A percentile compares a stretch with the other conserved stretches of the same genome.
Evolutionary conservation across 495 filamentous ascomycete genomes (phyloP).

Genomic region (Daldinia loculata): DNA sequence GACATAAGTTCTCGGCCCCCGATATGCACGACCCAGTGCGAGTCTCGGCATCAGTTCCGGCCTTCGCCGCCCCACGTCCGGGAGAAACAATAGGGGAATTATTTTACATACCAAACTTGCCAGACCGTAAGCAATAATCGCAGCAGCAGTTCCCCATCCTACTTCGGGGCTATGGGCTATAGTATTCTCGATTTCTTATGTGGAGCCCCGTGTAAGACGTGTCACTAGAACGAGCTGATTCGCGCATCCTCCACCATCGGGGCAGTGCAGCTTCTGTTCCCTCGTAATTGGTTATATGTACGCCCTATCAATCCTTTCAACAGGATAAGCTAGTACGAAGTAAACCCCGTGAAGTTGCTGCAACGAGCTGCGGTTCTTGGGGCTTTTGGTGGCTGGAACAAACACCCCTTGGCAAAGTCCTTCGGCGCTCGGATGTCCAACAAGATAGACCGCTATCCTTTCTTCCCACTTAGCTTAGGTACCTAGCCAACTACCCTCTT

Average conservation of each 20-base stretch:
- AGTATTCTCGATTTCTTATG: slow-evolving; percentile 14
- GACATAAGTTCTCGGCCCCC: slow-evolving; percentile 10
- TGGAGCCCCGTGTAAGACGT: slow-evolving; percentile 35
- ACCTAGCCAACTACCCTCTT: not conserved
- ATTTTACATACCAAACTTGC: not conserved
- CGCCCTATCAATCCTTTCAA: slow-evolving; percentile 12
- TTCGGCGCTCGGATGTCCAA: not conserved
- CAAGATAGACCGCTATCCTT: not conserved
- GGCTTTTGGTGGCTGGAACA: slow-evolving; percentile 36
- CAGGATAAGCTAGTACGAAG: slow-evolving; percentile 1
- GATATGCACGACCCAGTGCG: slow-evolving; percentile 9
- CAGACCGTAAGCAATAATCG: slow-evolving; percentile 24
- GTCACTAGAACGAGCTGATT: slow-evolving; percentile 25
- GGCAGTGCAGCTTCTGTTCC: slow-evolving; percentile 30
- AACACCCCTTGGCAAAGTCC: slow-evolving; percentile 27
- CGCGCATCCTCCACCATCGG: slow-evolving; percentile 21
- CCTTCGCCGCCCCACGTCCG: slow-evolving; percentile 20
- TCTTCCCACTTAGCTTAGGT: not conserved
- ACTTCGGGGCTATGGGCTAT: slow-evolving; percentile 15
- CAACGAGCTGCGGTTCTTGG: slow-evolving; percentile 16
- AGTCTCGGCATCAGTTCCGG: slow-evolving; percentile 24
- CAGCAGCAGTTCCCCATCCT: slow-evolving; percentile 22
- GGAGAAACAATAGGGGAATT: slow-evolving; percentile 10
- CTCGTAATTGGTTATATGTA: slow-evolving; percentile 29
- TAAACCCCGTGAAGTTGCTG: slow-evolving; percentile 9